Conservation (phyloP, 345 rosid genomes). For the Pistacia atlantica region DNA sequence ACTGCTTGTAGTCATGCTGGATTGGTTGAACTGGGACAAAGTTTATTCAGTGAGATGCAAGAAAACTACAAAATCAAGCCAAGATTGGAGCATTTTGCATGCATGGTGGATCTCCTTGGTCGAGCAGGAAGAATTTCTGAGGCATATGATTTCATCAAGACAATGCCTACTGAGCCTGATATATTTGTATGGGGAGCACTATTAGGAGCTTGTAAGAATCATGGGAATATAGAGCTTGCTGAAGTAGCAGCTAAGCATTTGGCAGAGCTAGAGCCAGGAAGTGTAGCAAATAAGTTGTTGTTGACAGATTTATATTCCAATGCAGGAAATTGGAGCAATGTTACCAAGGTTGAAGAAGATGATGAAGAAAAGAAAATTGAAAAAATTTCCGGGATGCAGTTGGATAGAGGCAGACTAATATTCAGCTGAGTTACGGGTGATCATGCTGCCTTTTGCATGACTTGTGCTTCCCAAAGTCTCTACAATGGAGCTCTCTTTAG, state of each 20-base stretch:
- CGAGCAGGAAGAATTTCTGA: constrained; percentile 70
- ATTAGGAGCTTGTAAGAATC: constrained; percentile 79
- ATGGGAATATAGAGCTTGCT: constrained; percentile 73
- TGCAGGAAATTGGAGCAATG: constrained; percentile 62
- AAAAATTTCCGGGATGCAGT: constrained; percentile 61
- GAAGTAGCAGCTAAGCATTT: constrained; percentile 62
- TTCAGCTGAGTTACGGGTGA: background rate
- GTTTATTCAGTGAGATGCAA: constrained; percentile 66
- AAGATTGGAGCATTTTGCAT: constrained; percentile 82
- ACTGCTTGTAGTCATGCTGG: constrained; percentile 84
- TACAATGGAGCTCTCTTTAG: background rate
- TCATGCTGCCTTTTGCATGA: background rate
- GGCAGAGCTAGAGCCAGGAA: constrained; percentile 69
- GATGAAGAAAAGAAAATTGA: constrained; percentile 45
- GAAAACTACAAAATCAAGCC: constrained; percentile 57
- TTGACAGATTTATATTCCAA: constrained; percentile 62
- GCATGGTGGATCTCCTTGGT: constrained; percentile 83
- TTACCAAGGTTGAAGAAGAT: constrained; percentile 51
- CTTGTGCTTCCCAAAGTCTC: background rate
- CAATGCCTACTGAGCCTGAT: constrained; percentile 73
- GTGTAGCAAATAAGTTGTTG: constrained; percentile 56
- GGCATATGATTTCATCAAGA: constrained; percentile 57
- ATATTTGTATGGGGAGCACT: constrained; percentile 91
- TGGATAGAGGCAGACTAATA: constrained; percentile 55
- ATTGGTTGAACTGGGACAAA: constrained; percentile 62